Base-by-base conservation (phyloP, 495 filamentous ascomycete genomes). In the Daldinia vernicosa region DNA sequence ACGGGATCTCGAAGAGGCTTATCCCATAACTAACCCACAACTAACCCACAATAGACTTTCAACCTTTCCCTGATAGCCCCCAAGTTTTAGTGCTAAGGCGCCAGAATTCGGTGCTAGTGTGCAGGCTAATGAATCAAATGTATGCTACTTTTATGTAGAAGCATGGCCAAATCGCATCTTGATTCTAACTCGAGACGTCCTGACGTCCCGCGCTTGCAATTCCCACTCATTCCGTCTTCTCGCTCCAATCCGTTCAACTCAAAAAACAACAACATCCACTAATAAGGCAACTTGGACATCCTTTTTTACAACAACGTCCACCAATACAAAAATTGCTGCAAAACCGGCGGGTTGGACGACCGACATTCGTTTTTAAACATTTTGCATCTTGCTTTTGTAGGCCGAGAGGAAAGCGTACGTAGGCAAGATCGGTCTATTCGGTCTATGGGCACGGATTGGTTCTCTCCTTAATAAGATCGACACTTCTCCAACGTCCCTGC, bases 141-240 rank as follows among this genome's bases (percentile, higher is more conserved):
- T 30, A 17, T 22, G 19, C 30, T 33, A 30, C 19, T 56, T 32
- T 33, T 35, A 33, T 19, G 32, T 52, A 33, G 14, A 65, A 62
- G 62, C 69, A 73, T 73, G 66, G 66, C 61, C 70, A 73, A 73
- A 73, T 73, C 66, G 70, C 43, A 73, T 73, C 60, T 57, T 57
- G 52, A 69, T 69, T 66, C 45, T 72, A 37, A 37, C 43, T 67
- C 62, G 53, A 69, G 52, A 24, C 51, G n/a, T 66, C 61, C 63
- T 51, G 52, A 24, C 51, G n/a, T 66, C 61, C 63, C 56, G 51
- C 63, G 58, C 53, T 40, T 63, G 61, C 26, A 68, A 61, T 65
- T 65, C 56, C 60, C 62, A 66, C 57, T 47, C 61, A 45, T 54
- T 60, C 43, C 45, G 27, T 63, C 52, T 63, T 43, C 52, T 52